Percentiles rank a stretch among this genome's conserved stretches.
These are phyloP conservation scores for Beauveria brongniartii DNA, from an alignment of 2,329 filamentous ascomycete species.

Conservation along the genomic window DNA sequence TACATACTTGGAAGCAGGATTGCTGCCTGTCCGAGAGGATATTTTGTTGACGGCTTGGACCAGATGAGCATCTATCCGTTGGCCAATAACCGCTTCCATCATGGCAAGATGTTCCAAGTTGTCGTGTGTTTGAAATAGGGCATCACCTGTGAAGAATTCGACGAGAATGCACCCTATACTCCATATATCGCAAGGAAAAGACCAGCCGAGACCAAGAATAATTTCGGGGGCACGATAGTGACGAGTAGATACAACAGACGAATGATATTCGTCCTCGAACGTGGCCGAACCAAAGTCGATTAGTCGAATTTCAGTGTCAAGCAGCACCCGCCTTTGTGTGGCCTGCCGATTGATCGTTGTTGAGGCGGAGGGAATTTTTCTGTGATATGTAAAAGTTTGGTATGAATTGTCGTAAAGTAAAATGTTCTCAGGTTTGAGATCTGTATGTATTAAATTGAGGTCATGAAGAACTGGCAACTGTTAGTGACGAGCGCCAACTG, in stretches of 20 bases:
- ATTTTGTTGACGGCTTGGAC: conserved; percentile 43
- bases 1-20: conserved; percentile 56
- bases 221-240: conserved; percentile 66
- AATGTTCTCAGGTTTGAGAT: conserved; percentile 65
- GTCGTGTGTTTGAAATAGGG: conserved; percentile 64
- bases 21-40: conserved; percentile 47
- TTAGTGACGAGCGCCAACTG: background rate
- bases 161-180: conserved; percentile 66
- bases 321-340: conserved; percentile 54
- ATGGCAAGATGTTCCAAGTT: conserved; percentile 65
- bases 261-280: conserved; percentile 66
- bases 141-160: conserved; percentile 65
- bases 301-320: conserved; percentile 61
- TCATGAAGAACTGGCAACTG: conserved; percentile 71
- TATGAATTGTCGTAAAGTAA: conserved; percentile 57
- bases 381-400: conserved; percentile 64
- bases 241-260: conserved; percentile 60
- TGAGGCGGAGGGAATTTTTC: conserved; percentile 61
- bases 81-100: conserved; percentile 62
- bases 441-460: conserved; percentile 91
- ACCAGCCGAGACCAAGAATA: conserved; percentile 63
- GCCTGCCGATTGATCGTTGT: conserved; percentile 52
- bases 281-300: conserved; percentile 68
- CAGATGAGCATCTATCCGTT: conserved; percentile 49
- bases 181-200: conserved; percentile 65